A percentile compares a stretch with the other conserved stretches of the same genome.
These are phyloP conservation scores for Curvularia lunata DNA, from an alignment of 2,329 filamentous ascomycete genomes.

Conservation along the genomic window DNA sequence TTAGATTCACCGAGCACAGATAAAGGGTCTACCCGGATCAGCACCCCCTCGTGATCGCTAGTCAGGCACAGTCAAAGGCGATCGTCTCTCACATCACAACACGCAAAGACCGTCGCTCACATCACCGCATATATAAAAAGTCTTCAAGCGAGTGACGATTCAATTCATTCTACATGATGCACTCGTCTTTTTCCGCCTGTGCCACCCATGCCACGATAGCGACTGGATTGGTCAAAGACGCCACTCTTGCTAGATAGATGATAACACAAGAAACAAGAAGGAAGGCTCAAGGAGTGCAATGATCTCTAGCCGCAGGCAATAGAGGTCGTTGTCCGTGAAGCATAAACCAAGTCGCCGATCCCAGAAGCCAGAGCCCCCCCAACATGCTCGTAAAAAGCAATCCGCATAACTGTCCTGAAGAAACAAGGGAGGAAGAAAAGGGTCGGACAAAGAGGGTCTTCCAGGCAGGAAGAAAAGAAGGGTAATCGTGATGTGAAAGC, in stretches of 20 bases:
- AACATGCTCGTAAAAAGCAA: slow-evolving; percentile 46
- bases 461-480: slow-evolving; percentile 36
- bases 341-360: slow-evolving; percentile 19
- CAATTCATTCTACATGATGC: slow-evolving; percentile 42
- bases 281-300: slow-evolving; percentile 44
- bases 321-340: slow-evolving; percentile 40
- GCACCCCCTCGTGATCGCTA: neutral
- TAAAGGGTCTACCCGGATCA: slow-evolving; percentile 7
- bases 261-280: slow-evolving; percentile 25
- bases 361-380: slow-evolving; percentile 34
- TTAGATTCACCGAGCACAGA: slow-evolving; percentile 9
- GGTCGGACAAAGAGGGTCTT: slow-evolving; percentile 37
- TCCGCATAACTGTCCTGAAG: slow-evolving; percentile 35
- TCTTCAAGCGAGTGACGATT: slow-evolving; percentile 36
- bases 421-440: slow-evolving; percentile 21
- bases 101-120: no score
- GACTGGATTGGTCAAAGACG: slow-evolving; percentile 16
- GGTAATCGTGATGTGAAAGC: slow-evolving; percentile 32
- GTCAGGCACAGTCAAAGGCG: neutral
- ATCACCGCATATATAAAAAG: neutral
- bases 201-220: slow-evolving; percentile 17
- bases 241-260: slow-evolving; percentile 14
- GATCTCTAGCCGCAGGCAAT: slow-evolving; percentile 46
- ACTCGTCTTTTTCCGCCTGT: slow-evolving; percentile 19
- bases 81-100: neutral